A percentile compares a stretch with the other conserved stretches of the same genome.
Evolutionary conservation across 352 stramenopile genomes (phyloP).

Genomic region (Phytopythium delawarense): DNA sequence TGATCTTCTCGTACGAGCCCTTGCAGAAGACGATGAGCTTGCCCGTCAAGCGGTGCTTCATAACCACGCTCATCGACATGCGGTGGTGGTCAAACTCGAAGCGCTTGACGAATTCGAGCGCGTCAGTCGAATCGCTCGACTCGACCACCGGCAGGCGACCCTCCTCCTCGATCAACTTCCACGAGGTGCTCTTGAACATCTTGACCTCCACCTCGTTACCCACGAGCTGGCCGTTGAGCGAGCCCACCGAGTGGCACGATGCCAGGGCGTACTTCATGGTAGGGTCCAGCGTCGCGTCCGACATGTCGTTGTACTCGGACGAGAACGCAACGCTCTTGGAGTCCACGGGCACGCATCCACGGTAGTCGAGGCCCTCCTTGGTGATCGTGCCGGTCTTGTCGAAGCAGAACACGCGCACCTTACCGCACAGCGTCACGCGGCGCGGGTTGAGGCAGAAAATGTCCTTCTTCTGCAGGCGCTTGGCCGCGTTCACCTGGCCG

Average conservation of each 20-base stretch:
- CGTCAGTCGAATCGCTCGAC: conserved; percentile 32
- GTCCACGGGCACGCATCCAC: conserved; percentile 51
- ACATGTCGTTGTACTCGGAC: conserved; percentile 56
- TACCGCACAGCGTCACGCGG: conserved; percentile 87
- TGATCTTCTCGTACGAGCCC: conserved; percentile 87
- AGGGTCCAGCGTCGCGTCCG: conserved; percentile 23
- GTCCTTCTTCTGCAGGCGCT: conserved; percentile 64
- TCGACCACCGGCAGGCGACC: conserved; percentile 38
- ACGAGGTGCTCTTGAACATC: conserved; percentile 80
- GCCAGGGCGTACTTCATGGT: conserved; percentile 69
- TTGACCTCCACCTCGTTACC: conserved; percentile 88
- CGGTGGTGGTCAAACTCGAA: conserved; percentile 91
- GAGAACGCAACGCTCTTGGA: conserved; percentile 39
- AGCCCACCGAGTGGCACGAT: conserved; percentile 80
- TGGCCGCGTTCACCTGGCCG: conserved; percentile 78
- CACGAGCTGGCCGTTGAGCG: conserved; percentile 63
- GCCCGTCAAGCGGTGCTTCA: conserved; percentile 52
- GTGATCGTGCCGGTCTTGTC: conserved; percentile 93
- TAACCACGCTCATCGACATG: conserved; percentile 90
- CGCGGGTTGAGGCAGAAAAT: conserved; percentile 84
- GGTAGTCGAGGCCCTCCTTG: conserved; percentile 86
- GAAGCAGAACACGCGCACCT: conserved; percentile 89
- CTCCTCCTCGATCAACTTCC: conserved; percentile 55
- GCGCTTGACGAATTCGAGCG: conserved; percentile 81
- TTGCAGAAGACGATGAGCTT: conserved; percentile 85